These are phyloP conservation scores for Phaeodactylum tricornutum DNA, from an alignment of 108 stramenopile genomes.

Conservation along the genomic window DNA sequence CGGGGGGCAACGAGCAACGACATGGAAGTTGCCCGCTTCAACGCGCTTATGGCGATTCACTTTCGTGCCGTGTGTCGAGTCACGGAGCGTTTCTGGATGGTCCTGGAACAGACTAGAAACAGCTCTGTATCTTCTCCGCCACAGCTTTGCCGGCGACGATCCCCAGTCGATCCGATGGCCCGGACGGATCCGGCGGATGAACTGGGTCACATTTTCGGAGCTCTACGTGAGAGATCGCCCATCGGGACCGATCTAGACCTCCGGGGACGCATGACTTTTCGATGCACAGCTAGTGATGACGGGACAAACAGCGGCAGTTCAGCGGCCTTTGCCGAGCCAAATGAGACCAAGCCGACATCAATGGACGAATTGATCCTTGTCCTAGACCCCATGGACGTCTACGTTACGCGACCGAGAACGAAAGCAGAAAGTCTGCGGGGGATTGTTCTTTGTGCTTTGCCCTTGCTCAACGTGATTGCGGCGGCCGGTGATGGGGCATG, in stretches of 20 bases:
- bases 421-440: conserved; percentile 31
- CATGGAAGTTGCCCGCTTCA: conserved; percentile 41
- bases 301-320: background rate
- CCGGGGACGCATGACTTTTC: conserved; percentile 59
- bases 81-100: conserved; percentile 10
- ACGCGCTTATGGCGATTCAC: conserved; percentile 40
- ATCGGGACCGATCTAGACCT: conserved; percentile 57
- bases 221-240: conserved; percentile 22
- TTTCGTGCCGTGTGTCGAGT: conserved; percentile 45
- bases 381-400: conserved; percentile 61
- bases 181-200: conserved; percentile 44
- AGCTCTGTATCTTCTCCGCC: too few species aligned
- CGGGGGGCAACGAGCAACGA: conserved; percentile 24
- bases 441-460: conserved; percentile 32
- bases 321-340: background rate
- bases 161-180: background rate
- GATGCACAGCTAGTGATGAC: conserved; percentile 17
- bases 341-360: background rate
- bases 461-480: conserved; percentile 54
- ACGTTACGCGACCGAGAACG: conserved; percentile 29
- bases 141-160: background rate
- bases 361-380: conserved; percentile 26
- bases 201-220: conserved; percentile 40
- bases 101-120: background rate
- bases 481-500: conserved; percentile 49